A percentile compares a stretch with the other conserved stretches of the same genome.
These are phyloP conservation scores for Suillus cothurnatus DNA, from an alignment of 768 basidiomycete genomes.

Conservation along the genomic window DNA sequence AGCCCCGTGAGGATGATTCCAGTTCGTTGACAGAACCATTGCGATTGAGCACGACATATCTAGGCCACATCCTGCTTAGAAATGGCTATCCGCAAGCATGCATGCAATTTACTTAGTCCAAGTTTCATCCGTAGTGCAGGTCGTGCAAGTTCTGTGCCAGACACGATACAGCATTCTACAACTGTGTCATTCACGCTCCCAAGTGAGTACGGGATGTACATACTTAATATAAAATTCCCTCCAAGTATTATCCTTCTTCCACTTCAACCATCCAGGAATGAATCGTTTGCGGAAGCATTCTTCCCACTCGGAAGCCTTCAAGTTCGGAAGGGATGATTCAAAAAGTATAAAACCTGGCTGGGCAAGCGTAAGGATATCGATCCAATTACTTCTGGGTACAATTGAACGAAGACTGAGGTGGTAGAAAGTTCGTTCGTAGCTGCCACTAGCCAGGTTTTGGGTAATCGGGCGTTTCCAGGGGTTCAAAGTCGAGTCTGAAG, in stretches of 20 bases:
- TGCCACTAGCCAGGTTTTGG: constrained; percentile 47
- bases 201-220: constrained; percentile 25
- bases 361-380: constrained; percentile 71
- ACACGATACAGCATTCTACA: constrained; percentile 61
- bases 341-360: constrained; percentile 64
- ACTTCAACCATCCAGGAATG: constrained; percentile 74
- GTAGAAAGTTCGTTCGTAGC: constrained; percentile 53
- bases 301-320: constrained; percentile 70
- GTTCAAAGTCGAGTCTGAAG: constrained; percentile 66
- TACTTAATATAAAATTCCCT: constrained; percentile 68
- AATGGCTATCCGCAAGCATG: constrained; percentile 11
- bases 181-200: constrained; percentile 13
- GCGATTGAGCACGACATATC: constrained; percentile 76
- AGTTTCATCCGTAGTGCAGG: constrained; percentile 78
- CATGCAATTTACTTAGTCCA: constrained; percentile 70
- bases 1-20: constrained; percentile 66
- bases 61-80: constrained; percentile 26
- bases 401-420: constrained; percentile 63
- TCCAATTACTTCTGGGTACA: constrained; percentile 79
- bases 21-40: constrained; percentile 76
- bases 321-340: constrained; percentile 68
- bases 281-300: constrained; percentile 73
- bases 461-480: constrained; percentile 77
- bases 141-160: constrained; percentile 67
- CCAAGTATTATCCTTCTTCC: constrained; percentile 67